These are phyloP conservation scores for Antrodiella citrinella DNA, from an alignment of 768 basidiomycete species.

Conservation along the genomic window DNA sequence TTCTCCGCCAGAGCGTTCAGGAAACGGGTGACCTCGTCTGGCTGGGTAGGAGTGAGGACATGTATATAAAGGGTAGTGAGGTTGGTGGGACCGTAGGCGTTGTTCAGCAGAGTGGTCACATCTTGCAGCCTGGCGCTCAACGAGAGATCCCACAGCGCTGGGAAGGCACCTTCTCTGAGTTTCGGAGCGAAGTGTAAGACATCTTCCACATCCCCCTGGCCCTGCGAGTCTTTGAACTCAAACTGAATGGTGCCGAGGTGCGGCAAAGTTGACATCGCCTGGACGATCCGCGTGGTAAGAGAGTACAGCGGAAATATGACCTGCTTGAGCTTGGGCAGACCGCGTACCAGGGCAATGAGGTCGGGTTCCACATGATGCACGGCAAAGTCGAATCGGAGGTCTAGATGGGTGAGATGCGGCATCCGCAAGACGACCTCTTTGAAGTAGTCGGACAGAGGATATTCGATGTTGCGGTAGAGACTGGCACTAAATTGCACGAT, in stretches of 20 bases:
- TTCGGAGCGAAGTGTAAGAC: slow-evolving; percentile 35
- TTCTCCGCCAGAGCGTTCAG: slow-evolving; percentile 36
- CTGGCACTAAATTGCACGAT: slow-evolving; percentile 31
- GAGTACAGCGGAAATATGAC: slow-evolving; percentile 46
- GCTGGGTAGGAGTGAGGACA: slow-evolving; percentile 35
- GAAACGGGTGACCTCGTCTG: slow-evolving; percentile 33
- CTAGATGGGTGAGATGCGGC: slow-evolving; percentile 39
- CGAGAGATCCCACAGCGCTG: slow-evolving; percentile 43
- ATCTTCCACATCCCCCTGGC: slow-evolving; percentile 37
- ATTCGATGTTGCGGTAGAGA: slow-evolving; percentile 26
- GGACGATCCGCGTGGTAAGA: slow-evolving; percentile 37
- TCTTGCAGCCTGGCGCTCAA: slow-evolving; percentile 38
- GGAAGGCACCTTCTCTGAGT: slow-evolving; percentile 42
- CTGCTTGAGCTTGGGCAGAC: slow-evolving; percentile 36
- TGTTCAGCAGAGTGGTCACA: slow-evolving; percentile 35
- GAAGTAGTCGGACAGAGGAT: slow-evolving; percentile 23
- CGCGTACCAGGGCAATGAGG: slow-evolving; percentile 30
- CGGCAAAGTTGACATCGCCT: slow-evolving; percentile 35
- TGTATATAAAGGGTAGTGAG: slow-evolving; percentile 47
- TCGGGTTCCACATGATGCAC: slow-evolving; percentile 34
- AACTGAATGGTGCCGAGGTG: slow-evolving; percentile 44
- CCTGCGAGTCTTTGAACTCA: slow-evolving; percentile 40
- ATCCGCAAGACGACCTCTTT: slow-evolving; percentile 39
- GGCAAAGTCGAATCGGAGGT: slow-evolving; percentile 36
- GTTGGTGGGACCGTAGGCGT: slow-evolving; percentile 37